Base-by-base conservation (phyloP, 257 asterid species). In the Handroanthus guayacan region DNA sequence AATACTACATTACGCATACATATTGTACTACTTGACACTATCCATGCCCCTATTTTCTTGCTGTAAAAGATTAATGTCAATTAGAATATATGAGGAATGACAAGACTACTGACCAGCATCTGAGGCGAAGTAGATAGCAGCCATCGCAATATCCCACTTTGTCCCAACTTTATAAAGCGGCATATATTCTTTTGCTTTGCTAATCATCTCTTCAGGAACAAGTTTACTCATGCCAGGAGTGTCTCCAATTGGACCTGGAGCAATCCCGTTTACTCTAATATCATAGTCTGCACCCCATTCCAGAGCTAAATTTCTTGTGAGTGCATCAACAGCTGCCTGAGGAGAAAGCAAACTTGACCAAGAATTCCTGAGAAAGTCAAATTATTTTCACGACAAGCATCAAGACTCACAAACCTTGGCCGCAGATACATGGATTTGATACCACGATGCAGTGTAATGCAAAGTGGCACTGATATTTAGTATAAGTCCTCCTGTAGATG, bases 251-350 rank as follows among this genome's bases (percentile, higher is more conserved):
- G 97, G 97, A 37, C 97, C 97, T n/a, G 96, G 97, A 39, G 97
- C 97, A 69, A 92, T 88, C 69, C 96, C 96, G 36, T 92, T 92
- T 34, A 90, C 96, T 69, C 94, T 86, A 45, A 92, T 84, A 50
- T 88, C 96, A 78, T 92, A 88, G 76, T 91, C 96, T 0, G 97
- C 86, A 16, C 97, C 96, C 97, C 97, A 92, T 78, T 92, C 96
- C 74, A 92, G 85, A 39, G 97, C 97, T 69, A 92, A 83, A 81
- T 78, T 87, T 86, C 96, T 84, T 13, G 96, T 92, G 38, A 87
- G 74, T 45, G 97, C 78, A 82, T 92, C 96, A 80, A 92, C 85
- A 54, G 94, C 97, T 25, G 96, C 94, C 96, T 91, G 80, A 38
- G 69, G 45, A 34, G 17, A 67, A 67, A 74, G 34, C 51, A 54